phyloP scores from a whole-genome alignment of 495 filamentous ascomycete species.

The Ramalina intermedia region DNA sequence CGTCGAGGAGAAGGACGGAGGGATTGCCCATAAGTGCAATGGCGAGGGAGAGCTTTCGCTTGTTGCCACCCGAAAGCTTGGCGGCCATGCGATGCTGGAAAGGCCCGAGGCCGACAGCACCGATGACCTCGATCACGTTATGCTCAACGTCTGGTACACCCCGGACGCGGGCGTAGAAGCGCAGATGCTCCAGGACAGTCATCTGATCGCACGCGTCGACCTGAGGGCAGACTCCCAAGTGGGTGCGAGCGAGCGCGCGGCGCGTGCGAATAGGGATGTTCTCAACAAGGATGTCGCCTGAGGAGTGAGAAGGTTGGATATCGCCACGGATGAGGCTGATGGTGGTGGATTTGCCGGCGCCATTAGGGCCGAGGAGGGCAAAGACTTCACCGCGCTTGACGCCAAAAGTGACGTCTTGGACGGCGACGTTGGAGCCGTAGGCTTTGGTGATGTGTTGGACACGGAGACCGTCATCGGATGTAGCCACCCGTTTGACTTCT shows the following conservation, averaged over 20 bases:
- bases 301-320: slow-evolving; percentile 42
- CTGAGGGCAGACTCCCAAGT: slow-evolving; percentile 55
- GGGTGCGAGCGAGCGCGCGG: slow-evolving; percentile 47
- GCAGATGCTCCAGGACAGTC: slow-evolving; percentile 40
- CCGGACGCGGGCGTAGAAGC: slow-evolving; percentile 41
- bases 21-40: slow-evolving; percentile 38
- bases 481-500: slow-evolving; percentile 31
- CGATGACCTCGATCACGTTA: slow-evolving; percentile 34
- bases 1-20: slow-evolving; percentile 33
- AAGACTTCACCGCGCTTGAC: slow-evolving; percentile 67
- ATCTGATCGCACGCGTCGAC: slow-evolving; percentile 44
- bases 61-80: slow-evolving; percentile 39
- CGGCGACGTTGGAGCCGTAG: slow-evolving; percentile 53
- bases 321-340: slow-evolving; percentile 80
- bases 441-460: slow-evolving; percentile 63
- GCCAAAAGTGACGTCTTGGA: slow-evolving; percentile 71
- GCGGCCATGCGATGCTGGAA: slow-evolving; percentile 28
- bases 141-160: slow-evolving; percentile 35
- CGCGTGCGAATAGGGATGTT: slow-evolving; percentile 49
- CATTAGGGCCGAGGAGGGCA: slow-evolving; percentile 76
- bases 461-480: slow-evolving; percentile 49
- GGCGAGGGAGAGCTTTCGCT: slow-evolving; percentile 37
- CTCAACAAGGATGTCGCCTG: slow-evolving; percentile 63
- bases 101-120: slow-evolving; percentile 25
- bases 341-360: slow-evolving; percentile 75